Conservation (phyloP, 1,284 basidiomycete species). For the Sanghuangporus sanghuang region DNA sequence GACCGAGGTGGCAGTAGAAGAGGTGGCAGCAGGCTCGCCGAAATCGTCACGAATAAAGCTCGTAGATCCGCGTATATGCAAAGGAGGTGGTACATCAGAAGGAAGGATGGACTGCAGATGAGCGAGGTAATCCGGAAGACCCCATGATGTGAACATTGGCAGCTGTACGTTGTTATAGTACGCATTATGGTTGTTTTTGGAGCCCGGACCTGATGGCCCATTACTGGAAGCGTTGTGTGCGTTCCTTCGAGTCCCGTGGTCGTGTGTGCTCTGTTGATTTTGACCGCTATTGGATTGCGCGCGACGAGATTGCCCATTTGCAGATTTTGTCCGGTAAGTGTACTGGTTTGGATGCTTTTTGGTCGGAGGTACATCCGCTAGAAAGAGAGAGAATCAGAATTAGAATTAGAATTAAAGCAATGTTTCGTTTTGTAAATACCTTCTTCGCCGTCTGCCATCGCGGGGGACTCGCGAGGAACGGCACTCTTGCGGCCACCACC, state of each 20-base stretch:
- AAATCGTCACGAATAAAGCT: constrained; percentile 11
- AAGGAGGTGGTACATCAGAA: constrained; percentile 63
- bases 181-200: constrained; percentile 14
- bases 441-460: constrained; percentile 55
- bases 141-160: constrained; percentile 77
- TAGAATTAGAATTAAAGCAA: neutral
- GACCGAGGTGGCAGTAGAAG: neutral
- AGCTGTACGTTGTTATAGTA: constrained; percentile 73
- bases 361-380: neutral
- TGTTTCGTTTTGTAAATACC: constrained; percentile 36
- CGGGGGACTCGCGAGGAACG: constrained; percentile 32
- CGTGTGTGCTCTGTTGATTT: constrained; percentile 30
- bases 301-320: constrained; percentile 12
- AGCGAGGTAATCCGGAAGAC: constrained; percentile 89
- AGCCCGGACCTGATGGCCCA: constrained; percentile 2
- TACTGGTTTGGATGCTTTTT: constrained; percentile 50
- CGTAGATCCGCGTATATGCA: constrained; percentile 56
- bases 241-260: constrained; percentile 42
- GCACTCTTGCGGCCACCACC: constrained; percentile 28
- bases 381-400: neutral
- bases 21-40: neutral
- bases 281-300: constrained; percentile 10
- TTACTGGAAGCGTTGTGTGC: constrained; percentile 22
- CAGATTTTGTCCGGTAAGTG: constrained; percentile 45
- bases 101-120: constrained; percentile 87